phyloP scores from a whole-genome alignment of 2,329 filamentous ascomycete genomes.

The Clonostachys solani region DNA sequence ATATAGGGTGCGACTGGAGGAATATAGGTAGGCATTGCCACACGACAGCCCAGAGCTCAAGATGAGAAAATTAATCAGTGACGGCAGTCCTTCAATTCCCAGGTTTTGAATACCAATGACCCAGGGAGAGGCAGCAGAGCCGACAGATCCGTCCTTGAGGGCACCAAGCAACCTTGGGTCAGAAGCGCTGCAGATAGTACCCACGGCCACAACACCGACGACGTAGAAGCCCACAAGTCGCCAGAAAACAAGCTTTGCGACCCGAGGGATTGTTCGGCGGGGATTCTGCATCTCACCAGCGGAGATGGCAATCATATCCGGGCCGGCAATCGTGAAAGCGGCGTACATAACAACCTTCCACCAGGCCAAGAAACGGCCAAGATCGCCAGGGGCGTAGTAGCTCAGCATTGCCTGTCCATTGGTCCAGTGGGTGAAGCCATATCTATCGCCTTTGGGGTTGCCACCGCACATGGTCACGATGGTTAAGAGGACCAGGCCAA shows the following conservation, averaged over 20 bases:
- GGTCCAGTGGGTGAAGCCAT: conserved; percentile 66
- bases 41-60: conserved; percentile 37
- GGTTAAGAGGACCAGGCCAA: conserved; percentile 71
- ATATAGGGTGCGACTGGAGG: conserved; percentile 43
- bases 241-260: conserved; percentile 17
- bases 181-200: conserved; percentile 21
- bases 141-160: conserved; percentile 33
- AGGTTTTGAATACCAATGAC: conserved; percentile 53
- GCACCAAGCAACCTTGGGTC: conserved; percentile 12
- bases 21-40: conserved; percentile 48
- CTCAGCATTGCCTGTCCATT: conserved; percentile 67
- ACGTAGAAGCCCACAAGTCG: conserved; percentile 21
- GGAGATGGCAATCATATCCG: conserved; percentile 59
- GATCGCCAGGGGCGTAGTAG: conserved; percentile 55
- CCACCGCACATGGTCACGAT: conserved; percentile 82
- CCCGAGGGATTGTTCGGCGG: conserved; percentile 43
- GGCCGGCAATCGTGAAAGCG: conserved; percentile 49
- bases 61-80: conserved; percentile 53
- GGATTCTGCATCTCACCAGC: conserved; percentile 58
- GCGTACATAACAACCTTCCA: conserved; percentile 47
- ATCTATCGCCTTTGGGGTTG: conserved; percentile 67
- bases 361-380: conserved; percentile 66
- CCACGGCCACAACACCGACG: conserved; percentile 23
- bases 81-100: conserved; percentile 45
- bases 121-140: conserved; percentile 51